Conservation (phyloP, 2,329 filamentous ascomycete genomes). For the Myriosclerotinia curreyana region DNA sequence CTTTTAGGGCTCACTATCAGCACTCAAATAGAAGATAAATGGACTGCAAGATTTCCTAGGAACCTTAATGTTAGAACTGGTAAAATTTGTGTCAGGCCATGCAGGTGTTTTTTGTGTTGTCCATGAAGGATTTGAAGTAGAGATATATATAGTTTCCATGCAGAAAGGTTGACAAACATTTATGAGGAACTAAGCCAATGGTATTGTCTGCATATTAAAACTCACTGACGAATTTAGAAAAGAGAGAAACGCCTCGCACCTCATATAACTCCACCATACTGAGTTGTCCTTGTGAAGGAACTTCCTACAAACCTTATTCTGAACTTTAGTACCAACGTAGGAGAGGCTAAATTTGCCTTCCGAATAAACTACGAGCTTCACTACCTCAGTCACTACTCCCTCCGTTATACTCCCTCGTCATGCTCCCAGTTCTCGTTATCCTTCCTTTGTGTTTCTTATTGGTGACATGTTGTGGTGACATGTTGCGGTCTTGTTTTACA, state of each 20-base stretch:
- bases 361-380: too few species aligned
- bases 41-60: neutral
- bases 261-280: conserved; percentile 12
- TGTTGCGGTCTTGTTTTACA: neutral
- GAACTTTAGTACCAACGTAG: neutral
- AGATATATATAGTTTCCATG: neutral
- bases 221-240: conserved; percentile 19
- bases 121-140: neutral
- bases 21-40: neutral
- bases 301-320: conserved; percentile 1
- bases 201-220: conserved; percentile 19
- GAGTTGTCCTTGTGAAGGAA: neutral
- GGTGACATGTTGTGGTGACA: neutral
- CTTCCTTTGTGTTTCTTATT: neutral
- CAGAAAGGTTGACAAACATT: neutral
- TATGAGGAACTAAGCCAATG: conserved; percentile 3
- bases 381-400: neutral
- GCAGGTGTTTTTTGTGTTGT: neutral
- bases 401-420: neutral
- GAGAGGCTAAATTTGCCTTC: neutral
- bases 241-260: conserved; percentile 22
- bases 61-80: too few species aligned
- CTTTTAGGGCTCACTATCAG: neutral
- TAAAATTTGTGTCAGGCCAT: neutral
- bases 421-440: neutral